Evolutionary conservation across 495 filamentous ascomycete species (phyloP).

Genomic region (Xylaria sp.): DNA sequence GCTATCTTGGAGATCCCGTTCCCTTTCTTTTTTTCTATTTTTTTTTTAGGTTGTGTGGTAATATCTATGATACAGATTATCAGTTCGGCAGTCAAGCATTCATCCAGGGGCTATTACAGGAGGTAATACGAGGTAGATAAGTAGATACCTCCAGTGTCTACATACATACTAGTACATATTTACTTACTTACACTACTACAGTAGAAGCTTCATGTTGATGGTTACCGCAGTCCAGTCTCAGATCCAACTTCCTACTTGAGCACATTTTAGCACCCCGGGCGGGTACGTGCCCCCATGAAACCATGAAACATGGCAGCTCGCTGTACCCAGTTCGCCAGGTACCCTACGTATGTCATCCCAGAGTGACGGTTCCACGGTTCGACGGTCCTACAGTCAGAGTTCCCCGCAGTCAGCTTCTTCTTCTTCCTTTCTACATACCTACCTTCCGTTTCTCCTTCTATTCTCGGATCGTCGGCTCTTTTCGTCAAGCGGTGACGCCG

Average conservation of each 20-base stretch:
- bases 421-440: background rate
- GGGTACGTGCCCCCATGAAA: no score
- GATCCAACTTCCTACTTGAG: no score
- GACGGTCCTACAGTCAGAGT: background rate
- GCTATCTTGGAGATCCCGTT: background rate
- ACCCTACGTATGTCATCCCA: background rate
- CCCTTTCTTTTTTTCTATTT: background rate
- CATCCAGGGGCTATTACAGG: background rate
- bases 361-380: background rate
- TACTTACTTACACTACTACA: no score
- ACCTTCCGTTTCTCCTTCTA: background rate
- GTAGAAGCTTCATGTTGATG: no score
- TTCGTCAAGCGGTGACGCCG: slow-evolving; percentile 16
- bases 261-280: no score
- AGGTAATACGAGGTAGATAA: no score
- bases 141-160: no score
- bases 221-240: no score
- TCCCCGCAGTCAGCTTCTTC: slow-evolving; percentile 11
- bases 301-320: no score
- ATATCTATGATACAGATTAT: background rate
- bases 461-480: slow-evolving; percentile 14
- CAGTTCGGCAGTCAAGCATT: background rate
- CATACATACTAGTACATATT: no score
- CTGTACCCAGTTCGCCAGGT: no score
- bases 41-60: background rate